A percentile compares a stretch with the other conserved stretches of the same genome.
Evolutionary conservation across 768 basidiomycete genomes (phyloP).

Genomic region (Calocybe gangraenosa): DNA sequence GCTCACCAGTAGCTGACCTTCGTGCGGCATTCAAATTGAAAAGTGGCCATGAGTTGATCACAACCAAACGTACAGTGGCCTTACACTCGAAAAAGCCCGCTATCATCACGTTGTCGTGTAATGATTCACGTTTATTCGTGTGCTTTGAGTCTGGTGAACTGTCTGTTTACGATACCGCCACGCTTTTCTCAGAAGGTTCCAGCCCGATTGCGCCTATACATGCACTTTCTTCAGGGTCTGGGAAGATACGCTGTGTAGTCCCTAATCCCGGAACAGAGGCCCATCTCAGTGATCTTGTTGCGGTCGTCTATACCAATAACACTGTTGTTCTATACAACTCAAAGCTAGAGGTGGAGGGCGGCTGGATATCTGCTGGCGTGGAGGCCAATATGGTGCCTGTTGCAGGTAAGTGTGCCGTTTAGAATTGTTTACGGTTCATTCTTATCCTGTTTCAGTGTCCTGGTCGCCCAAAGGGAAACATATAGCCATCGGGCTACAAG

Average conservation of each 20-base stretch:
- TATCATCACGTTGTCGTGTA: conserved; percentile 50
- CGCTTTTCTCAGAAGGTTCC: conserved; percentile 43
- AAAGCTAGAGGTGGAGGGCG: conserved; percentile 50
- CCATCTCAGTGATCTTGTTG: conserved; percentile 53
- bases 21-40: conserved; percentile 45
- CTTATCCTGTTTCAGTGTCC: conserved; percentile 43
- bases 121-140: conserved; percentile 58
- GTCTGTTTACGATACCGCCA: conserved; percentile 52
- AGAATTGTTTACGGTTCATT: neutral
- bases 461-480: conserved; percentile 91
- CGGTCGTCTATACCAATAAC: conserved; percentile 44
- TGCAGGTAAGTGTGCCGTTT: conserved; percentile 43
- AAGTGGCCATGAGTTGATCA: conserved; percentile 36
- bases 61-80: conserved; percentile 47
- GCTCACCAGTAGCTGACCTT: conserved; percentile 60
- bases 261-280: conserved; percentile 60
- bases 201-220: conserved; percentile 44
- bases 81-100: conserved; percentile 44
- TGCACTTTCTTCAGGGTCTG: conserved; percentile 39
- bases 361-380: conserved; percentile 40
- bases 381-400: conserved; percentile 46
- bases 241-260: conserved; percentile 48
- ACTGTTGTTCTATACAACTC: conserved; percentile 61
- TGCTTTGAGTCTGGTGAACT: conserved; percentile 57
- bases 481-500: conserved; percentile 67